Evolutionary conservation across 306 rosid genomes (phyloP), one percentile per base, ranked within the genome.

Genomic region (Vicia sativa): DNA sequence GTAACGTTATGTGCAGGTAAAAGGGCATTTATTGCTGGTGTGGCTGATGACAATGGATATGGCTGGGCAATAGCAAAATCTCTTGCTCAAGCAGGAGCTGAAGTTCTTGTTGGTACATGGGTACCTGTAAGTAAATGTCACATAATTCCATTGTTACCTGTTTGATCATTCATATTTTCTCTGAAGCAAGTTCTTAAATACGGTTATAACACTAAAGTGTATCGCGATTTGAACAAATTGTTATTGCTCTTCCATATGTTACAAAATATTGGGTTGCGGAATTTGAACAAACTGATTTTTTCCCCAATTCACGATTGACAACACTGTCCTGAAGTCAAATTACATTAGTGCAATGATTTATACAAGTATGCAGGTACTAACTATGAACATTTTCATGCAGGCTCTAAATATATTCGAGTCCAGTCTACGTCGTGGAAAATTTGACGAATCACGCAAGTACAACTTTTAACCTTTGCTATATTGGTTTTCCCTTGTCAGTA

Each of bases 1-100:
- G 11, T 26, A 43, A 21, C 21, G 28, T 41, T 28, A 55, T 81
- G 45, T 75, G 78, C 62, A 90, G 96, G 98, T 65, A 92, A 90
- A 85, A 86, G 91, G 77, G 98, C 96, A 44, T 92, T 92, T 71
- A 83, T 92, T 38, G 98, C 98, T 71, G 98, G 98, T 71, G 88
- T 92, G 50, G 96, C 98, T 44, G 96, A 92, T 82, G 98, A 92
- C 76, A 83, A 87, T 42, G 98, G 96, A 57, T 92, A 92, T 80
- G 98, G 98, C 19, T 92, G 96, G 98, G 96, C 98, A 41, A 92
- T 92, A n/a, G 98, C 98, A 63, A 92, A 90, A 86, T 85, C 98
- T 74, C 96, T 92, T 11, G 98, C 98, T 15, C 96, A 91, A 31
- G 98, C 96, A 1, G 98, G 96, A 59, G 98, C 98, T 67, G 93